A percentile compares a stretch with the other conserved stretches of the same genome.
phyloP scores from a whole-genome alignment of 805 yeast genomes.

The Ogataea neopini region DNA sequence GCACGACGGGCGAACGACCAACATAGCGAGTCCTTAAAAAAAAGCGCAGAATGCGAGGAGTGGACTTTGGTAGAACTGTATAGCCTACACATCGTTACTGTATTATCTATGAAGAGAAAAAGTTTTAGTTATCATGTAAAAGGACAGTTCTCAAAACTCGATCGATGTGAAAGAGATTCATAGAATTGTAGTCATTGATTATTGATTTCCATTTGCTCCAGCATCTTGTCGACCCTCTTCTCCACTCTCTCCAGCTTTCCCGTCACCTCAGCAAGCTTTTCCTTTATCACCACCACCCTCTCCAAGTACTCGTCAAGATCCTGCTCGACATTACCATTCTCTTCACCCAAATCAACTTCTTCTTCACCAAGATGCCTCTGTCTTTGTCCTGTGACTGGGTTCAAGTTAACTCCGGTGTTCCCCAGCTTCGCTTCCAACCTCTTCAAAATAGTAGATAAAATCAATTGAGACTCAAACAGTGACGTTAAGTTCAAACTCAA shows the following conservation, averaged over 20 bases:
- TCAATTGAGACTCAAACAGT: conserved; percentile 57
- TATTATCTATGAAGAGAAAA: background rate
- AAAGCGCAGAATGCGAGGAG: too few species aligned
- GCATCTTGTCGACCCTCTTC: conserved; percentile 34
- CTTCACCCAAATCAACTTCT: conserved; percentile 10
- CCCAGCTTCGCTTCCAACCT: conserved; percentile 39
- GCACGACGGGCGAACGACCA: background rate
- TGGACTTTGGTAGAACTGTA: too few species aligned
- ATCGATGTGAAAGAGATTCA: too few species aligned
- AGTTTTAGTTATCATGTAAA: background rate
- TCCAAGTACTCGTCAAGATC: conserved; percentile 22
- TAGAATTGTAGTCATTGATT: too few species aligned
- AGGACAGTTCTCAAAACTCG: background rate
- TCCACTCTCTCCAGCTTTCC: conserved; percentile 40
- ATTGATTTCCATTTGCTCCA: conserved; percentile 9
- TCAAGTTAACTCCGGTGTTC: conserved; percentile 8
- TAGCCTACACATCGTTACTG: too few species aligned
- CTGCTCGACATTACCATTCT: conserved; percentile 1
- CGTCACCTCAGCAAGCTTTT: conserved; percentile 26
- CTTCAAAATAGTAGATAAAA: conserved; percentile 49
- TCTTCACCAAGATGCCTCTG: conserved; percentile 14
- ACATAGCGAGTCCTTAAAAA: too few species aligned
- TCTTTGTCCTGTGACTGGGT: too few species aligned
- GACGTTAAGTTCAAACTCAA: conserved; percentile 51
- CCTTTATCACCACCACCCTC: conserved; percentile 28